Percentiles rank a stretch among this genome's conserved stretches.
These are phyloP conservation scores for Musa itinerans DNA, from an alignment of 176 grass and related monocot genomes.

Conservation along the genomic window DNA sequence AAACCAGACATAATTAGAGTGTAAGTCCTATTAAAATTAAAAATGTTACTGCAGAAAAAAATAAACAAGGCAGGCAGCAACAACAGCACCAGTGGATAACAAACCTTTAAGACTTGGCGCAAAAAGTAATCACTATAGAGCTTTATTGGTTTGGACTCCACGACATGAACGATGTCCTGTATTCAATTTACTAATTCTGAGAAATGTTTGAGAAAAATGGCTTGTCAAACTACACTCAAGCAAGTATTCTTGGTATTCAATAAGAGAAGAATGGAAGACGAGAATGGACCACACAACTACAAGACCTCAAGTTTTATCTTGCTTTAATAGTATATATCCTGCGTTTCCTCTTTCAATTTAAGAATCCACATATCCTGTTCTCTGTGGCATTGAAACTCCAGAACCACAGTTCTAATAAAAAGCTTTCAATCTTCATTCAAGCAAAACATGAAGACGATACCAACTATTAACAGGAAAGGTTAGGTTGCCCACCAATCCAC, in stretches of 20 bases:
- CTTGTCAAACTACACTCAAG: not conserved
- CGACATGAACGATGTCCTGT: constrained; percentile 81
- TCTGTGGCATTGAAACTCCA: no score
- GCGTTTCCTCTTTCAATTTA: no score
- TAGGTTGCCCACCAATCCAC: not conserved
- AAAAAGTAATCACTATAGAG: constrained; percentile 84
- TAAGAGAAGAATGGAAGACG: no score
- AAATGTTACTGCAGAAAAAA: not conserved
- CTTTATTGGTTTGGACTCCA: constrained; percentile 70
- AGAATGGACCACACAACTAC: no score
- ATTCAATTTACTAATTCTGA: not conserved
- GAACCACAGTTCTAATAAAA: no score
- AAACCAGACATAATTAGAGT: not conserved
- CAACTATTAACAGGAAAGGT: not conserved
- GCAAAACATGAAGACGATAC: not conserved
- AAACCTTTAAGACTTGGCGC: constrained; percentile 94
- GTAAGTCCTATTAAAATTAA: not conserved
- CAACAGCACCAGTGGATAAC: not conserved
- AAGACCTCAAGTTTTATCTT: no score
- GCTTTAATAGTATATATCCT: no score
- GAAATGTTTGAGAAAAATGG: not conserved
- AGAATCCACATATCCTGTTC: no score
- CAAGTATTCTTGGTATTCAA: not conserved
- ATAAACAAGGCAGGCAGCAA: not conserved
- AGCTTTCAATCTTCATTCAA: no score